Conservation (phyloP, 108 stramenopile genomes). For the Pseudonitzschia delicatissima region DNA sequence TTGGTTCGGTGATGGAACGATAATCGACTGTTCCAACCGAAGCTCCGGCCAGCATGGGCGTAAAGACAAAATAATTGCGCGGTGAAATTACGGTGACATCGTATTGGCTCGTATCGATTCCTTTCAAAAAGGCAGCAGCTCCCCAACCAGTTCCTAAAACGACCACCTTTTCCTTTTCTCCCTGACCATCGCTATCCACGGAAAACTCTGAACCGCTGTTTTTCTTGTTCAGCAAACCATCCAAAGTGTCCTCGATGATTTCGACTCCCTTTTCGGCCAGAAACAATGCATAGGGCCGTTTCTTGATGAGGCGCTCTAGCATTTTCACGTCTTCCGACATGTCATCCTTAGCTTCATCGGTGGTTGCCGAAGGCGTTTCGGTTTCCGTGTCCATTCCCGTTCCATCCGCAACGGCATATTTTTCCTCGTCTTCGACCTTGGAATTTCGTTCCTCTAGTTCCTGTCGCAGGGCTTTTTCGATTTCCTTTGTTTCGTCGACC, state of each 20-base stretch:
- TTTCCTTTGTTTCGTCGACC: constrained; percentile 17
- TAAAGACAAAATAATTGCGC: constrained; percentile 92
- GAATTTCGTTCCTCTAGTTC: constrained; percentile 49
- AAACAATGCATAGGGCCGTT: constrained; percentile 78
- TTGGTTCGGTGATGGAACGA: constrained; percentile 86
- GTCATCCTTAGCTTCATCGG: not conserved
- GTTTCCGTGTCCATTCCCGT: constrained; percentile 17
- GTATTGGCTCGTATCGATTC: constrained; percentile 72
- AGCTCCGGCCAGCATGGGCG: constrained; percentile 94
- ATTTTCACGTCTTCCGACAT: constrained; percentile 5
- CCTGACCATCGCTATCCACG: not conserved
- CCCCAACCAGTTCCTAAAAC: constrained; percentile 95
- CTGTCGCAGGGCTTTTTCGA: constrained; percentile 32
- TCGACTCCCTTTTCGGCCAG: constrained; percentile 80
- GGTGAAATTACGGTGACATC: constrained; percentile 92
- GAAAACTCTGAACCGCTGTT: not conserved
- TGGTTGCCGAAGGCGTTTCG: not conserved
- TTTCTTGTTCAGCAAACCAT: constrained; percentile 3
- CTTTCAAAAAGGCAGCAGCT: constrained; percentile 83
- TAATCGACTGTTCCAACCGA: constrained; percentile 93
- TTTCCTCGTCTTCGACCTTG: constrained; percentile 40
- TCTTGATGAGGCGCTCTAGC: constrained; percentile 59
- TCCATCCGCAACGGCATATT: constrained; percentile 40
- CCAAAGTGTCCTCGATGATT: constrained; percentile 51
- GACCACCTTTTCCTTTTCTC: constrained; percentile 72